Evolutionary conservation across 805 yeast genomes (phyloP).

Genomic region (Candida easanensis): DNA sequence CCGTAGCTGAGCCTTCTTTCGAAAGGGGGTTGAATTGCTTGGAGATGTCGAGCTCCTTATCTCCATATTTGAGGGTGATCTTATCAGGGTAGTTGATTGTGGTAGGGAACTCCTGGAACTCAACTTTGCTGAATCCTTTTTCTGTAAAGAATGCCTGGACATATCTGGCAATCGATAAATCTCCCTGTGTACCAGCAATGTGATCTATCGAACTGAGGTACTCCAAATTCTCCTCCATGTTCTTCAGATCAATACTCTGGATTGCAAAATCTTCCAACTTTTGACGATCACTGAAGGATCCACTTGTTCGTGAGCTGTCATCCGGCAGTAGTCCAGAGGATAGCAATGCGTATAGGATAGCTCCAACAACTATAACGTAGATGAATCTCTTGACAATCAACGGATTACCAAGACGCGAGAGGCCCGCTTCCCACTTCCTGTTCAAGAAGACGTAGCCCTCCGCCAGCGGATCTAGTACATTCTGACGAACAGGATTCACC

Average conservation of each 20-base stretch:
- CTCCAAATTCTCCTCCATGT: slow-evolving; percentile 26
- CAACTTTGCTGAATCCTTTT: slow-evolving; percentile 52
- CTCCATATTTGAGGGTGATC: slow-evolving; percentile 24
- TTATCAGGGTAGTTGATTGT: slow-evolving; percentile 65
- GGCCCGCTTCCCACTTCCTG: slow-evolving; percentile 49
- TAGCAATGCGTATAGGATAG: slow-evolving; percentile 54
- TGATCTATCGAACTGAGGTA: slow-evolving; percentile 54
- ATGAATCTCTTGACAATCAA: slow-evolving; percentile 73
- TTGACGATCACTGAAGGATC: slow-evolving; percentile 62
- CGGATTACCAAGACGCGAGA: slow-evolving; percentile 80
- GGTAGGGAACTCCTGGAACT: slow-evolving; percentile 48
- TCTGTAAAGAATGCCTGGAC: slow-evolving; percentile 55
- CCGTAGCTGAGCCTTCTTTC: slow-evolving; percentile 51
- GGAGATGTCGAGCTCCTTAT: slow-evolving; percentile 28
- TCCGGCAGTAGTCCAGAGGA: slow-evolving; percentile 52
- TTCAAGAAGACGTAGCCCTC: slow-evolving; percentile 32
- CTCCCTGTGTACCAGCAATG: slow-evolving; percentile 86
- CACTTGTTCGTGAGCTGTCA: slow-evolving; percentile 39
- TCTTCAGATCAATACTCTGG: slow-evolving; percentile 48
- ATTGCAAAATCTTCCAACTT: slow-evolving; percentile 48
- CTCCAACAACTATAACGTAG: slow-evolving; percentile 65
- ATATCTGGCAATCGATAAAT: slow-evolving; percentile 65
- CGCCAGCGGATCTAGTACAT: slow-evolving; percentile 48
- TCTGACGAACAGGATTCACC: slow-evolving; percentile 11
- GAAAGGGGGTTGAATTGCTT: slow-evolving; percentile 70